phyloP scores from a whole-genome alignment of 768 basidiomycete species.

The Paxillus involutus region DNA sequence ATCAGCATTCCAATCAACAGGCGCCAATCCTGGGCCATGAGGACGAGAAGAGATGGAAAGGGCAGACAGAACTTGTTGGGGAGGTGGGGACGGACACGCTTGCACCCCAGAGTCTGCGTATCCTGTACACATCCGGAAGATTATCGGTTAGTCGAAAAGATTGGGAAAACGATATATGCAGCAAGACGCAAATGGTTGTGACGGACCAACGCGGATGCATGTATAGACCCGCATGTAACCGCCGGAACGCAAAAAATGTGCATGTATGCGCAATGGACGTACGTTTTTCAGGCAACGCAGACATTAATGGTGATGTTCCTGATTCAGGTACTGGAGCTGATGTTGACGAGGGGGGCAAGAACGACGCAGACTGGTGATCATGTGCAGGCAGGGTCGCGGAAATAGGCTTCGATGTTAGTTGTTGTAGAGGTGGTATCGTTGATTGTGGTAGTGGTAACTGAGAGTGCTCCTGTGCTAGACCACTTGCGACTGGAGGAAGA shows the following conservation, averaged over 20 bases:
- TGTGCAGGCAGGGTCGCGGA: not conserved
- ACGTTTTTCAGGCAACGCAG: slow-evolving; percentile 4
- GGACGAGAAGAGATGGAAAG: not conserved
- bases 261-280: not conserved
- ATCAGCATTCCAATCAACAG: slow-evolving; percentile 10
- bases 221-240: not conserved
- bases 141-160: not conserved
- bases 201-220: not conserved
- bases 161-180: not conserved
- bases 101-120: slow-evolving; percentile 13
- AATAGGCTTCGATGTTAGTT: not conserved
- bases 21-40: not conserved
- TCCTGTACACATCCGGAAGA: slow-evolving; percentile 7
- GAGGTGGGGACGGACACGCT: not conserved
- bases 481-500: not conserved
- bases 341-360: not conserved
- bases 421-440: too few species aligned
- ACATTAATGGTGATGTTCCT: not conserved
- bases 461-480: not conserved
- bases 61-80: not conserved
- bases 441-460: not conserved
- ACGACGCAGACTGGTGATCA: not conserved
- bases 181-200: not conserved
- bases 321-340: not conserved
- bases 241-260: not conserved